Conservation (phyloP, 2,329 filamentous ascomycete species). For the Fonsecaea pedrosoi region DNA sequence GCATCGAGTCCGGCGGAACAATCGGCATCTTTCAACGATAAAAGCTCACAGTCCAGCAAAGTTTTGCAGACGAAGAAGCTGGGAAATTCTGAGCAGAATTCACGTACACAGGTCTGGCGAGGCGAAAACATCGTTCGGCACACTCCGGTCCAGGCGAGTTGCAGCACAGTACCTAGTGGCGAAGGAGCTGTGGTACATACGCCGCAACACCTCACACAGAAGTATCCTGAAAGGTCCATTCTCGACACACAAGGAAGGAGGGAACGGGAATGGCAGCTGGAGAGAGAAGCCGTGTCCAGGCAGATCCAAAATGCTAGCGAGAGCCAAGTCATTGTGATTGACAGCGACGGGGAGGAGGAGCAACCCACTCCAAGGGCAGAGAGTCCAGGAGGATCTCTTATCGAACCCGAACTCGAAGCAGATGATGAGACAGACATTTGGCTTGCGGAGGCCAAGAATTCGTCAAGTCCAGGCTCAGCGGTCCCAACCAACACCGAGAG, state of each 20-base stretch:
- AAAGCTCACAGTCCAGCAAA: neutral
- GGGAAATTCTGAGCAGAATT: neutral
- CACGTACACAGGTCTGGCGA: slow-evolving; percentile 24
- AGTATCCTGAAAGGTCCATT: neutral
- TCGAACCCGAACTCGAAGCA: slow-evolving; percentile 25
- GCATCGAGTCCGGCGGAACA: slow-evolving; percentile 23
- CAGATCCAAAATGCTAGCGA: slow-evolving; percentile 53
- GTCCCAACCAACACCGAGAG: neutral
- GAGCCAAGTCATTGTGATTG: slow-evolving; percentile 54
- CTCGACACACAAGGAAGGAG: slow-evolving; percentile 38
- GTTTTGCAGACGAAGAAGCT: neutral
- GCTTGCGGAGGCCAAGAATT: slow-evolving; percentile 51
- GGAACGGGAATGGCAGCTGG: slow-evolving; percentile 53
- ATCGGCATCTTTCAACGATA: slow-evolving; percentile 16
- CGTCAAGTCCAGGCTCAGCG: slow-evolving; percentile 45
- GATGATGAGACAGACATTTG: slow-evolving; percentile 56
- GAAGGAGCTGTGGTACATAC: slow-evolving; percentile 14
- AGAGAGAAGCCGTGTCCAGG: slow-evolving; percentile 53
- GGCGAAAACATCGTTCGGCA: slow-evolving; percentile 27
- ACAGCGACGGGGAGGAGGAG: slow-evolving; percentile 46
- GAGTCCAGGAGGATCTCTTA: slow-evolving; percentile 26
- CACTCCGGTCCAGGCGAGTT: slow-evolving; percentile 20
- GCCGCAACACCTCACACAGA: slow-evolving; percentile 7
- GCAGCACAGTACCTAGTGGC: neutral
- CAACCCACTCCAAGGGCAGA: slow-evolving; percentile 29